Evolutionary conservation across 352 stramenopile genomes (phyloP).

Genomic region (Pythium rishiriense): DNA sequence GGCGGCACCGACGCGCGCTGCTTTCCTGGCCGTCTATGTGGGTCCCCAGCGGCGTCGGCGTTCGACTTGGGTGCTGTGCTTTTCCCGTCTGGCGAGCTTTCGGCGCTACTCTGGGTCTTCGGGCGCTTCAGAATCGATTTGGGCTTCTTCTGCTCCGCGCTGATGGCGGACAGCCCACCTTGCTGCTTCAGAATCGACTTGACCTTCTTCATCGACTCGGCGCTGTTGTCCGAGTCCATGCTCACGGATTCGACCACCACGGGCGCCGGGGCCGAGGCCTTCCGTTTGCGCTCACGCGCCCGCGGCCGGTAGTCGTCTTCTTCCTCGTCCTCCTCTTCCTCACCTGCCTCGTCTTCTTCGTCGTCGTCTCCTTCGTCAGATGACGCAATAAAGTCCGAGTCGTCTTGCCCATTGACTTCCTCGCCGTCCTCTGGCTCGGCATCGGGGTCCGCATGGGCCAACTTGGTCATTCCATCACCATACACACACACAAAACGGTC

Average conservation of each 20-base stretch:
- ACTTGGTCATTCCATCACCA: not conserved
- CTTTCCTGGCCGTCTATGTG: slow-evolving; percentile 70
- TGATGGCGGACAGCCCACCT: not conserved
- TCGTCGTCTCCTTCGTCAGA: slow-evolving; percentile 36
- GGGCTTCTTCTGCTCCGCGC: slow-evolving; percentile 16
- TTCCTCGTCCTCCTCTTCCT: slow-evolving; percentile 32
- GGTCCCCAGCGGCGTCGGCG: slow-evolving; percentile 40
- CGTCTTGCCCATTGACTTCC: slow-evolving; percentile 37
- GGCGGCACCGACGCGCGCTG: slow-evolving; percentile 31
- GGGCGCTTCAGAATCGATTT: slow-evolving; percentile 48
- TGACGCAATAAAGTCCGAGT: slow-evolving; percentile 34
- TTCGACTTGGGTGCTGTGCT: not conserved
- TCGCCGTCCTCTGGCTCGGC: slow-evolving; percentile 26
- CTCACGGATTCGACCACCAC: slow-evolving; percentile 20
- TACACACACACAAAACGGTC: not conserved
- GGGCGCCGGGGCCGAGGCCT: slow-evolving; percentile 38
- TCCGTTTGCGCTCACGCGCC: slow-evolving; percentile 36
- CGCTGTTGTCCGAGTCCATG: slow-evolving; percentile 48
- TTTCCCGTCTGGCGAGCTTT: slow-evolving; percentile 12
- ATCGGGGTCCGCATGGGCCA: slow-evolving; percentile 14
- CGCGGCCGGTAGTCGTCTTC: not conserved
- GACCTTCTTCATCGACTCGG: slow-evolving; percentile 4
- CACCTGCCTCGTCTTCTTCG: slow-evolving; percentile 32
- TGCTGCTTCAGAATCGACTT: slow-evolving; percentile 13
- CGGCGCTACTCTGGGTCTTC: slow-evolving; percentile 21